phyloP scores from a whole-genome alignment of 129 eudicot genomes.

The Flaveria sonorensis region DNA sequence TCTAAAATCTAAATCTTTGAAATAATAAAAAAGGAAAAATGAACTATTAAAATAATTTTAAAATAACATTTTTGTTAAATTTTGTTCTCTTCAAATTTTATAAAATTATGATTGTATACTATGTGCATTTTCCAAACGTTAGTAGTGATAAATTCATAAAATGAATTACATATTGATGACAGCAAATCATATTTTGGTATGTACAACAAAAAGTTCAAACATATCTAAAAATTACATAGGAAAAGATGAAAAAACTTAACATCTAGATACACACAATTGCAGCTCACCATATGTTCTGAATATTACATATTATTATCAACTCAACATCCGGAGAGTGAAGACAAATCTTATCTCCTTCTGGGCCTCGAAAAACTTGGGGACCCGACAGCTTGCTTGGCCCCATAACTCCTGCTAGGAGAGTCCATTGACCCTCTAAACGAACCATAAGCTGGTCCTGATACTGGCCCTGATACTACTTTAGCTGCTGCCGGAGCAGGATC shows the following conservation, averaged over 20 bases:
- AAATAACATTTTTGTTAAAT: no score
- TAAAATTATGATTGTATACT: no score
- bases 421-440: conserved; percentile 70
- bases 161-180: conserved; percentile 5
- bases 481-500: conserved; percentile 60
- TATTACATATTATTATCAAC: conserved; percentile 1
- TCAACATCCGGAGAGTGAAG: not conserved
- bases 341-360: conserved; percentile 64
- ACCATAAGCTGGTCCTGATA: conserved; percentile 45
- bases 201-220: conserved; percentile 33
- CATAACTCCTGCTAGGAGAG: conserved; percentile 67
- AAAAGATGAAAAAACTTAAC: conserved; percentile 25
- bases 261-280: conserved; percentile 23
- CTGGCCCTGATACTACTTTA: conserved; percentile 46
- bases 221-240: conserved; percentile 20
- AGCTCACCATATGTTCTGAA: conserved; percentile 12
- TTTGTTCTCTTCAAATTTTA: no score
- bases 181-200: conserved; percentile 18
- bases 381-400: conserved; percentile 49
- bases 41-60: no score
- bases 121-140: not conserved
- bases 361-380: conserved; percentile 76
- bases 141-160: not conserved
- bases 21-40: no score
- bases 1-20: no score